Conservation (phyloP, 768 basidiomycete genomes). For the Antrodiella citrinella region DNA sequence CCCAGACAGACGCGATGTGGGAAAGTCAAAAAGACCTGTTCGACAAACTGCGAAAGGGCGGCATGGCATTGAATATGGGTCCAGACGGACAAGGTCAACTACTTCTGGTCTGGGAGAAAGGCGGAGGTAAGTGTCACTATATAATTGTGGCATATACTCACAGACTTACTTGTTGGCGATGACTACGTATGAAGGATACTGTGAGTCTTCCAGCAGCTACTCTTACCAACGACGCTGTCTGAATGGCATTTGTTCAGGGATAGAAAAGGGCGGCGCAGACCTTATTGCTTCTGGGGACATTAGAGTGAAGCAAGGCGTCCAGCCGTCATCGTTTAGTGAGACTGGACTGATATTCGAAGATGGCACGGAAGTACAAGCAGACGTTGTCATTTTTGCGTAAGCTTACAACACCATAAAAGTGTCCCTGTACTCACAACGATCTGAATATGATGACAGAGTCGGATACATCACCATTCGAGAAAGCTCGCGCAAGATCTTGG, state of each 20-base stretch:
- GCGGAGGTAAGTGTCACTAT: slow-evolving; percentile 25
- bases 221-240: neutral
- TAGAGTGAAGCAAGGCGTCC: slow-evolving; percentile 14
- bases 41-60: slow-evolving; percentile 26
- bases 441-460: slow-evolving; percentile 12
- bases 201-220: slow-evolving; percentile 3
- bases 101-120: slow-evolving; percentile 21
- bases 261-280: slow-evolving; percentile 16
- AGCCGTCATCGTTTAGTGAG: slow-evolving; percentile 1
- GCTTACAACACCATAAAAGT: too few relatives aligned
- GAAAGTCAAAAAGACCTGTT: slow-evolving; percentile 26
- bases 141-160: too few relatives aligned
- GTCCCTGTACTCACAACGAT: neutral
- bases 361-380: slow-evolving; percentile 18
- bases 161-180: neutral
- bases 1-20: slow-evolving; percentile 14
- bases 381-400: slow-evolving; percentile 25
- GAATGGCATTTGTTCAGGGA: slow-evolving; percentile 4
- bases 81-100: slow-evolving; percentile 23
- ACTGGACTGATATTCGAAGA: slow-evolving; percentile 22
- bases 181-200: slow-evolving; percentile 5
- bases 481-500: slow-evolving; percentile 25
- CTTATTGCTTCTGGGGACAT: slow-evolving; percentile 12
- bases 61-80: slow-evolving; percentile 28
- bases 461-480: slow-evolving; percentile 27